phyloP scores from a whole-genome alignment of 2,329 filamentous ascomycete genomes.

The Venturia carpophila region DNA sequence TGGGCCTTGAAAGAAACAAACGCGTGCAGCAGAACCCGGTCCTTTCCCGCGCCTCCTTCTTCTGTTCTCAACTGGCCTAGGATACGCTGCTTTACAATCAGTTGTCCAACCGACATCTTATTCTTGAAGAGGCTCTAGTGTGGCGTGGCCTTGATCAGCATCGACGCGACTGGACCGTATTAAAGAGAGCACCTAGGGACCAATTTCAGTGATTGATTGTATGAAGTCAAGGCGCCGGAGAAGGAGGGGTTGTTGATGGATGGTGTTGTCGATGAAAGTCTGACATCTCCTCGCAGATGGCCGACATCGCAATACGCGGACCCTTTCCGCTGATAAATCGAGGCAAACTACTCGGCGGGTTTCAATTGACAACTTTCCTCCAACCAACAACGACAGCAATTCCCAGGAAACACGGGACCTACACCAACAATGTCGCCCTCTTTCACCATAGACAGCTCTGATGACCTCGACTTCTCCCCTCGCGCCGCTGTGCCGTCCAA shows the following conservation, averaged over 20 bases:
- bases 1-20: too few species aligned
- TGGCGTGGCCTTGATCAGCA: too few species aligned
- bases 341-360: neutral
- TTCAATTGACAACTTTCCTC: slow-evolving; percentile 8
- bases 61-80: too few species aligned
- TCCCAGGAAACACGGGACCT: neutral
- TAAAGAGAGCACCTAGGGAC: too few species aligned
- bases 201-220: neutral
- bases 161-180: too few species aligned
- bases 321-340: neutral
- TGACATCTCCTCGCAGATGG: neutral
- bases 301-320: neutral
- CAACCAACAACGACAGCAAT: slow-evolving; percentile 2
- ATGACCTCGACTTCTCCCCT: slow-evolving; percentile 14
- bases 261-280: slow-evolving; percentile 6
- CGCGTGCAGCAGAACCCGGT: too few species aligned
- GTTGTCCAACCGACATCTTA: too few species aligned
- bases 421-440: slow-evolving; percentile 15
- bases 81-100: too few species aligned
- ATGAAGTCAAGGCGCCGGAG: neutral
- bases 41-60: too few species aligned
- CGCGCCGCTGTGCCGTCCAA: neutral
- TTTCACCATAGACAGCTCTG: slow-evolving; percentile 12
- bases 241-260: neutral
- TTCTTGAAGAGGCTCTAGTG: too few species aligned